Evolutionary conservation across 257 asterid genomes (phyloP).

Genomic region (Sherardia arvensis): DNA sequence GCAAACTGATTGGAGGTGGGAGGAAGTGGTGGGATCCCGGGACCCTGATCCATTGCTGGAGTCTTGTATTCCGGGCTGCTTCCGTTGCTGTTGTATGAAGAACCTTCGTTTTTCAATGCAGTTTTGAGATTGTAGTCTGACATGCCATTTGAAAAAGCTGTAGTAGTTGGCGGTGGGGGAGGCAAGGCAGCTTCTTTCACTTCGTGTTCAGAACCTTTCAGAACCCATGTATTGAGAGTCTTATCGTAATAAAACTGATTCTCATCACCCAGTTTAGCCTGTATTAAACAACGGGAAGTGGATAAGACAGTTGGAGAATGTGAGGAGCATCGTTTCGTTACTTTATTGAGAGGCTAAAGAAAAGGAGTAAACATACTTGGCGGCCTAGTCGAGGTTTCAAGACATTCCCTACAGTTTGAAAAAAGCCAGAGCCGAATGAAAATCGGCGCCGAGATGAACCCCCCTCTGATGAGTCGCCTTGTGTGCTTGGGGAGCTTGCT

Average conservation of each 20-base stretch:
- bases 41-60: slow-evolving; percentile 48
- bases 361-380: slow-evolving; percentile 19
- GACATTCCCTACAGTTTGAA: slow-evolving; percentile 38
- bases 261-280: slow-evolving; percentile 92
- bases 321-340: slow-evolving; percentile 1
- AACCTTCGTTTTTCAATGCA: slow-evolving; percentile 50
- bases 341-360: background rate
- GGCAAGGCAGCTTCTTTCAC: slow-evolving; percentile 62
- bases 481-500: slow-evolving; percentile 35
- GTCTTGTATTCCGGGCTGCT: slow-evolving; percentile 49
- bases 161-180: slow-evolving; percentile 80
- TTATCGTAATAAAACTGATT: slow-evolving; percentile 87
- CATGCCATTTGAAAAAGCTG: slow-evolving; percentile 76
- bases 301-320: background rate
- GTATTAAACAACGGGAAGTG: slow-evolving; percentile 6
- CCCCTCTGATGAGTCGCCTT: slow-evolving; percentile 44
- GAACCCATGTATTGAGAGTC: slow-evolving; percentile 94
- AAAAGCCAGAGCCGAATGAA: slow-evolving; percentile 29
- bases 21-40: slow-evolving; percentile 93
- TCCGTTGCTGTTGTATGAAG: slow-evolving; percentile 33
- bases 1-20: slow-evolving; percentile 87
- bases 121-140: slow-evolving; percentile 60
- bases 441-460: slow-evolving; percentile 56
- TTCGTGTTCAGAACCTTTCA: slow-evolving; percentile 77
- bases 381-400: slow-evolving; percentile 33